Percentiles rank a stretch among this genome's conserved stretches.
Conservation (phyloP, 2,329 filamentous ascomycete species). For the Diaporthe sp. region DNA sequence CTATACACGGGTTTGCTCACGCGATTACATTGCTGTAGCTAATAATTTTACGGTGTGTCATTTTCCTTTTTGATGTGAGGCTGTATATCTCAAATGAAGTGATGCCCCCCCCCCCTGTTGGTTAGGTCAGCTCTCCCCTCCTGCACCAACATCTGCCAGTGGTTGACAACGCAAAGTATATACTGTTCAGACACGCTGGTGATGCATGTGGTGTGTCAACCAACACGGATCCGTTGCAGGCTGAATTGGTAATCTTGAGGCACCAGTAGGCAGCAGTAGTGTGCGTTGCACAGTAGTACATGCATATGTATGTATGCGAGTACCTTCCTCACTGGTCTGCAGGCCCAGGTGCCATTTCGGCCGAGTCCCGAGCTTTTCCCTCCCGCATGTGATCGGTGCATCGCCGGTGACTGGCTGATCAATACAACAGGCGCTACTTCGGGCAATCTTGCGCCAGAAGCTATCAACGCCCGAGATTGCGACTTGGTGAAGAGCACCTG, state of each 20-base stretch:
- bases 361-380: background rate
- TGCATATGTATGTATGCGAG: background rate
- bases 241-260: background rate
- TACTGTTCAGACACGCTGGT: background rate
- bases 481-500: slow-evolving; percentile 2
- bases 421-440: background rate
- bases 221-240: background rate
- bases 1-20: too few species aligned
- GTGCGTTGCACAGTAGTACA: background rate
- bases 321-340: background rate
- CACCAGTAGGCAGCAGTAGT: background rate
- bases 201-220: background rate
- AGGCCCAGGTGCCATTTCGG: too few species aligned
- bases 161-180: too few species aligned
- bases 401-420: background rate
- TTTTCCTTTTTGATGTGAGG: too few species aligned
- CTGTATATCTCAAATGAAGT: too few species aligned
- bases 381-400: background rate
- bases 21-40: too few species aligned
- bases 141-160: too few species aligned
- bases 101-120: too few species aligned
- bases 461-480: background rate
- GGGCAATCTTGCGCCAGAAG: background rate
- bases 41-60: too few species aligned
- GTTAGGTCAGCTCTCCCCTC: too few species aligned